phyloP scores from a whole-genome alignment of 208 protist genomes.

The Trichomonas gallinae region DNA sequence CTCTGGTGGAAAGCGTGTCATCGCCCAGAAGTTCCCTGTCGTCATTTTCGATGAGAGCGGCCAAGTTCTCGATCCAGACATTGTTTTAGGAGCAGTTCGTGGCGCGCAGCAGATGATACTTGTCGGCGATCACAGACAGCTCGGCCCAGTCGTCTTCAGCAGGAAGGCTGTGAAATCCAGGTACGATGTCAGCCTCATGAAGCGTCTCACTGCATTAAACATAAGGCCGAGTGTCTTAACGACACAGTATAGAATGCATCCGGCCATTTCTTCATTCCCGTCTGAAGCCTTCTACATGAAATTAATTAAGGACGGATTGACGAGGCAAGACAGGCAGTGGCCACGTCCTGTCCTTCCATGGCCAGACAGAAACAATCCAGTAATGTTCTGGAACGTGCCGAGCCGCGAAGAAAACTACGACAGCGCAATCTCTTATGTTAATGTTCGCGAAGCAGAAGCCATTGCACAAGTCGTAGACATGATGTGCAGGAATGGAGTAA shows the following conservation, averaged over 20 bases:
- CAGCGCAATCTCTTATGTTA: not conserved
- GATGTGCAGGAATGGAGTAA: not conserved
- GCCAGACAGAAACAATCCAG: not conserved
- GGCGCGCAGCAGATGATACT: conserved; percentile 66
- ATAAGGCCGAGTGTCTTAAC: conserved; percentile 49
- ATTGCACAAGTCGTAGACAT: not conserved
- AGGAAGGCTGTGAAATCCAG: conserved; percentile 67
- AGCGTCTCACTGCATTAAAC: conserved; percentile 68
- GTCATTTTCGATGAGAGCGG: conserved; percentile 89
- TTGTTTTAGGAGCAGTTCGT: conserved; percentile 72
- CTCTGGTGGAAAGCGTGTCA: conserved; percentile 69
- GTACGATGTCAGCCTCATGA: conserved; percentile 74
- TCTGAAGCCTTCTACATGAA: conserved; percentile 27
- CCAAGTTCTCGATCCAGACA: conserved; percentile 74
- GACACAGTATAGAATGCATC: conserved; percentile 38
- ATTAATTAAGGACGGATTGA: not conserved
- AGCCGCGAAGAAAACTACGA: not conserved
- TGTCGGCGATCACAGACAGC: conserved; percentile 85
- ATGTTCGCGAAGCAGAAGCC: not conserved
- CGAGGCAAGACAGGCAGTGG: not conserved
- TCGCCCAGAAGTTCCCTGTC: conserved; percentile 58
- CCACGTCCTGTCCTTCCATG: not conserved
- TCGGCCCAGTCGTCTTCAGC: conserved; percentile 81
- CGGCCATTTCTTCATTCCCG: conserved; percentile 14
- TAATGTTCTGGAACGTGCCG: not conserved